phyloP scores from a whole-genome alignment of 805 yeast genomes.

The Metschnikowia rubicola region DNA sequence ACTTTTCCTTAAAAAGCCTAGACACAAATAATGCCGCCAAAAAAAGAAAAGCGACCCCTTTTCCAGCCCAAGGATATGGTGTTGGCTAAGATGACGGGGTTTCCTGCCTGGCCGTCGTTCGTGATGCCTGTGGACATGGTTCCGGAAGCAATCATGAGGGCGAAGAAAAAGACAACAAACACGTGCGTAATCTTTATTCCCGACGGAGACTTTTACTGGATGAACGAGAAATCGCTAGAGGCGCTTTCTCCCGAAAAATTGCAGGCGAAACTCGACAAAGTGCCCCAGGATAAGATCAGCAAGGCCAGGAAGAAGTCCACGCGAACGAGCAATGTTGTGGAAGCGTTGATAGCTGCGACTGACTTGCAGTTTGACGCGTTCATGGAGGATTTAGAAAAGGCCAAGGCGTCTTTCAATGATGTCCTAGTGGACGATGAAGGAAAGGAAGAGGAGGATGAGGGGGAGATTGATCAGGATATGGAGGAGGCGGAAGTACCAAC shows the following conservation, averaged over 20 bases:
- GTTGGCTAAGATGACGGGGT: slow-evolving; percentile 43
- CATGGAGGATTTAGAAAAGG: slow-evolving; percentile 27
- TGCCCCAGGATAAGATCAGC: slow-evolving; percentile 25
- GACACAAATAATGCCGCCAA: slow-evolving; percentile 30
- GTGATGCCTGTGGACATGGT: slow-evolving; percentile 40
- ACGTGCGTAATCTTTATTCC: slow-evolving; percentile 45
- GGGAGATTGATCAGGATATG: slow-evolving; percentile 8
- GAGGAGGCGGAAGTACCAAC: slow-evolving; percentile 21
- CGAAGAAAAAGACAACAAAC: slow-evolving; percentile 34
- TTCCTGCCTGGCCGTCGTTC: slow-evolving; percentile 50
- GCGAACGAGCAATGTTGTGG: slow-evolving; percentile 30
- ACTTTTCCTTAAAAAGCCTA: too few relatives aligned
- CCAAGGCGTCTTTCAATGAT: slow-evolving; percentile 4
- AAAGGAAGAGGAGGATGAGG: slow-evolving; percentile 24
- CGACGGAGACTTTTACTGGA: slow-evolving; percentile 45
- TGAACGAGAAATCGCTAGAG: slow-evolving; percentile 38
- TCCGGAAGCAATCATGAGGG: slow-evolving; percentile 34
- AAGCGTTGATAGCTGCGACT: slow-evolving; percentile 37
- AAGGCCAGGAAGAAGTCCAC: slow-evolving; percentile 23
- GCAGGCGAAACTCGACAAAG: slow-evolving; percentile 25
- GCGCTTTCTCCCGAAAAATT: slow-evolving; percentile 29
- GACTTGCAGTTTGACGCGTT: slow-evolving; percentile 36
- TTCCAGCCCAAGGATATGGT: slow-evolving; percentile 38
- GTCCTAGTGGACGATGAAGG: slow-evolving; percentile 7
- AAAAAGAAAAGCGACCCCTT: slow-evolving; percentile 18